A percentile compares a stretch with the other conserved stretches of the same genome.
These are phyloP conservation scores for Aphanomyces cochlioides DNA, from an alignment of 352 stramenopile species.

Conservation along the genomic window DNA sequence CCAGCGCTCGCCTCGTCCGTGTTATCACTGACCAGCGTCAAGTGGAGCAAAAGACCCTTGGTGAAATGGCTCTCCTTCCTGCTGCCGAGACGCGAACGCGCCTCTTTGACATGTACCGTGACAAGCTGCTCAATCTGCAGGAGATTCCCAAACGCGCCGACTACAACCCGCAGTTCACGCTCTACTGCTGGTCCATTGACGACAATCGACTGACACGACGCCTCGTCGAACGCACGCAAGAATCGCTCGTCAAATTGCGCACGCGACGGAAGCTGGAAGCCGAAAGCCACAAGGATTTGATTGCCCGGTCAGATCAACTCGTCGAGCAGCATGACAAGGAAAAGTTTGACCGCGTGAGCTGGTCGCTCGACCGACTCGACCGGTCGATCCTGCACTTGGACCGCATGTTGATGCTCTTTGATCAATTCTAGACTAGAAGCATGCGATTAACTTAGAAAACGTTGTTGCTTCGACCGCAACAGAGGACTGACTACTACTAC, in stretches of 20 bases:
- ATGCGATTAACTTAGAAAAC: no score
- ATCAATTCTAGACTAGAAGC: conserved; percentile 60
- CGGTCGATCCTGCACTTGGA: conserved; percentile 79
- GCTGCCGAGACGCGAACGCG: conserved; percentile 76
- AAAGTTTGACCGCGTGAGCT: conserved; percentile 85
- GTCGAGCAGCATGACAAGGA: conserved; percentile 81
- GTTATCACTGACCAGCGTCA: conserved; percentile 83
- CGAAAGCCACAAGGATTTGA: conserved; percentile 85
- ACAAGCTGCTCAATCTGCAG: conserved; percentile 76
- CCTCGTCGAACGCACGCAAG: conserved; percentile 62
- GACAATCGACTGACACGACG: conserved; percentile 56
- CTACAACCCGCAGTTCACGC: conserved; percentile 84
- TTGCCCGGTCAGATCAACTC: conserved; percentile 80
- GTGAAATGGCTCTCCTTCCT: conserved; percentile 74
- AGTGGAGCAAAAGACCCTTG: conserved; percentile 82
- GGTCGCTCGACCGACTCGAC: conserved; percentile 77
- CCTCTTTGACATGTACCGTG: conserved; percentile 74
- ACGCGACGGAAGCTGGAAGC: conserved; percentile 67
- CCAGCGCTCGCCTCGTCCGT: conserved; percentile 78
- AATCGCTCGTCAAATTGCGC: conserved; percentile 67
- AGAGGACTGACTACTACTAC: no score
- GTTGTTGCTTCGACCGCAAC: no score
- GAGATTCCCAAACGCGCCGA: conserved; percentile 85
- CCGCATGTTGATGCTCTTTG: conserved; percentile 85
- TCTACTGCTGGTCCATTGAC: conserved; percentile 85